Conservation (phyloP, 1,139 yeast species). For the Lodderomyces metapsilosis region DNA sequence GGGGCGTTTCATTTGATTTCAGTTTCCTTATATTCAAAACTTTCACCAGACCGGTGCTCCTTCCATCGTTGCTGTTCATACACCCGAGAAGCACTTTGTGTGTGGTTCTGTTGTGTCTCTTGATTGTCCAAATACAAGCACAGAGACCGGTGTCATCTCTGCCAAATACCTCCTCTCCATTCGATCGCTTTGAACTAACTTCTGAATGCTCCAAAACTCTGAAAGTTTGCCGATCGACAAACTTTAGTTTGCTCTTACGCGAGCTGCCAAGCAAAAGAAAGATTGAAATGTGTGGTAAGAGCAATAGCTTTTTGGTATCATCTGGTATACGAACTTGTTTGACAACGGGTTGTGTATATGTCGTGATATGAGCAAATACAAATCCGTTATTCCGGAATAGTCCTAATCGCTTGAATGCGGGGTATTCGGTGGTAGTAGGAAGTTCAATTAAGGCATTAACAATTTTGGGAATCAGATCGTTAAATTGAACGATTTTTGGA, state of each 20-base stretch:
- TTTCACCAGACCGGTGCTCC: constrained; percentile 34
- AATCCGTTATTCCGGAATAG: constrained; percentile 53
- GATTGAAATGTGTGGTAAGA: constrained; percentile 28
- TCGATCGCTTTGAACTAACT: constrained; percentile 10
- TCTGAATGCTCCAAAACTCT: constrained; percentile 23
- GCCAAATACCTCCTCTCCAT: constrained; percentile 18
- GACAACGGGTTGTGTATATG: constrained; percentile 26
- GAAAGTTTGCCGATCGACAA: constrained; percentile 33
- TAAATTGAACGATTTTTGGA: constrained; percentile 45
- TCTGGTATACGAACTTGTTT: constrained; percentile 37
- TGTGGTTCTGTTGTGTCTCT: constrained; percentile 29
- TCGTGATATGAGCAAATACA: constrained; percentile 30
- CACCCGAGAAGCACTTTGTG: constrained; percentile 46
- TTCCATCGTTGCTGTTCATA: constrained; percentile 20
- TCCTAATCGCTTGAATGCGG: constrained; percentile 22
- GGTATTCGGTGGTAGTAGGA: background rate
- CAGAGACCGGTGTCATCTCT: constrained; percentile 36
- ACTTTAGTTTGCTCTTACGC: constrained; percentile 25
- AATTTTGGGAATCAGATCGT: constrained; percentile 30
- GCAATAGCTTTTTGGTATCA: constrained; percentile 36
- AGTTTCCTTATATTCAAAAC: constrained; percentile 39
- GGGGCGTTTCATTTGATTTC: constrained; percentile 17
- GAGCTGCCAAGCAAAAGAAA: constrained; percentile 43
- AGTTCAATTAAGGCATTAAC: constrained; percentile 18
- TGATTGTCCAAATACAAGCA: constrained; percentile 34